These are phyloP conservation scores for Agaricus subrufescens DNA, from an alignment of 768 basidiomycete species.

Conservation along the genomic window DNA sequence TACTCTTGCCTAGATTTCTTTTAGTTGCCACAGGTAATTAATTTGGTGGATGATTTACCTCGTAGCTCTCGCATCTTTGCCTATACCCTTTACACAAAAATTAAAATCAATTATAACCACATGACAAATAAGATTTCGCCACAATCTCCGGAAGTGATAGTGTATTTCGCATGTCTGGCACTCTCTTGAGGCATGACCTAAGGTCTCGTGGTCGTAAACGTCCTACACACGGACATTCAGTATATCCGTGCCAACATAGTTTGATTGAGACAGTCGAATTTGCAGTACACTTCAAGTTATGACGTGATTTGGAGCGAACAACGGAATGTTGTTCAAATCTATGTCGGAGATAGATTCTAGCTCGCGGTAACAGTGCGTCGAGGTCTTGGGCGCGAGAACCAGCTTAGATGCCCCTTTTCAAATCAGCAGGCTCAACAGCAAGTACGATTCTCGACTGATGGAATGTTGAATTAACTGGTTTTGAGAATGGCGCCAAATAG, in stretches of 20 bases:
- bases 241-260: too few relatives aligned
- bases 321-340: neutral
- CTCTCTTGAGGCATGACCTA: too few relatives aligned
- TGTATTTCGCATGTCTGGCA: too few relatives aligned
- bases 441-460: neutral
- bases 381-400: neutral
- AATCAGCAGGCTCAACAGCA: neutral
- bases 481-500: neutral
- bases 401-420: neutral
- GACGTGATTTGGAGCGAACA: too few relatives aligned
- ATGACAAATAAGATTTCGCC: too few relatives aligned
- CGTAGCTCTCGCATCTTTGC: neutral
- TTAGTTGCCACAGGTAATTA: neutral
- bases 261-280: too few relatives aligned
- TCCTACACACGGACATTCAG: too few relatives aligned
- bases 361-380: constrained; percentile 4
- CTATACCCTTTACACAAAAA: too few relatives aligned
- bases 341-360: constrained; percentile 8
- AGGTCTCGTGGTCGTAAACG: too few relatives aligned
- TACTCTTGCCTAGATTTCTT: neutral
- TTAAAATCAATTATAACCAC: too few relatives aligned
- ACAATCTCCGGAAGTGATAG: too few relatives aligned
- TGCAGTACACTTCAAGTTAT: too few relatives aligned
- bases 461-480: neutral
- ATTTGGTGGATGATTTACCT: neutral